These are phyloP conservation scores for Entomortierella parvispora DNA, from an alignment of 192 early-diverging fungal species.

Conservation along the genomic window DNA sequence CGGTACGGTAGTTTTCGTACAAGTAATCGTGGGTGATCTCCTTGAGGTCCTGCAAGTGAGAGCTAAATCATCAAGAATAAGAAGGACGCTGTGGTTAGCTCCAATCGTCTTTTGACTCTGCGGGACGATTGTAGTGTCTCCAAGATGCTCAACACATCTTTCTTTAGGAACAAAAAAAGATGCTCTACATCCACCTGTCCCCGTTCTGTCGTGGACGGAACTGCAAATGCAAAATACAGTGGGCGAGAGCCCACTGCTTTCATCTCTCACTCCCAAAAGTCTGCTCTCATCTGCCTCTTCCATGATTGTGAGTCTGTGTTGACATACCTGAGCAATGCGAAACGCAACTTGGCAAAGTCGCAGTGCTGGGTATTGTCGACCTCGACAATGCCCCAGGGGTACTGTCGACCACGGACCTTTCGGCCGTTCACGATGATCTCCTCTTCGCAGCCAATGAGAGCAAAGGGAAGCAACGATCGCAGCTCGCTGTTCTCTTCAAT, in stretches of 20 bases:
- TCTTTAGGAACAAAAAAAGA: too few species aligned
- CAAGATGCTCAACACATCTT: background rate
- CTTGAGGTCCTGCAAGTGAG: conserved; percentile 97
- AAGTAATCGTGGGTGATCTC: conserved; percentile 96
- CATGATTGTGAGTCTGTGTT: background rate
- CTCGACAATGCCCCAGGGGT: conserved; percentile 97
- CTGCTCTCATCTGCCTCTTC: background rate
- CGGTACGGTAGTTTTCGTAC: conserved; percentile 95
- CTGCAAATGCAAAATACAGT: too few species aligned
- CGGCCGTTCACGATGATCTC: conserved; percentile 87
- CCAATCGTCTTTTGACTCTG: background rate
- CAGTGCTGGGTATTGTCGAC: conserved; percentile 97
- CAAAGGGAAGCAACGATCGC: conserved; percentile 90
- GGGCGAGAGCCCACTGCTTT: too few species aligned
- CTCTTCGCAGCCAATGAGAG: conserved; percentile 95
- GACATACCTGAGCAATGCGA: conserved; percentile 81
- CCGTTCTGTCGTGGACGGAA: too few species aligned
- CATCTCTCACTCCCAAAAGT: too few species aligned
- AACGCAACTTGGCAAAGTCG: conserved; percentile 95
- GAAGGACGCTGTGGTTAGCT: background rate
- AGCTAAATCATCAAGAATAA: conserved; percentile 62
- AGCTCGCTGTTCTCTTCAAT: conserved; percentile 98
- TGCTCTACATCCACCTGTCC: too few species aligned
- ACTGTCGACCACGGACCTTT: conserved; percentile 90
- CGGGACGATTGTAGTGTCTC: background rate